These are phyloP conservation scores for Eucalyptus cloeziana DNA, from an alignment of 345 rosid species.

Conservation along the genomic window DNA sequence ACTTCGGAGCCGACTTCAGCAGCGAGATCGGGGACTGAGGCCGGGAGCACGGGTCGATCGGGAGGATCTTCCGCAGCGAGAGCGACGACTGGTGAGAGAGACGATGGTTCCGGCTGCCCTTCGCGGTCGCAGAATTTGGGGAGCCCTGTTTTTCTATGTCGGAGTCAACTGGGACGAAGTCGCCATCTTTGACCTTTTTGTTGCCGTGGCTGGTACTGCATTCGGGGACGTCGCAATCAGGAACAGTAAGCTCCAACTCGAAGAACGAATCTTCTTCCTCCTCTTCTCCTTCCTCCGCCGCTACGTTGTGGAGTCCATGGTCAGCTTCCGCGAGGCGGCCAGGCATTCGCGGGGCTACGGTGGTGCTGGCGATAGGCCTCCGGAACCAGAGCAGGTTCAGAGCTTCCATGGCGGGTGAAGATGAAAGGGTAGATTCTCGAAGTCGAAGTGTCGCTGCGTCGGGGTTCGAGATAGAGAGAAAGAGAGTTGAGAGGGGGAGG, in stretches of 20 bases:
- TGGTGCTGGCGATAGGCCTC: constrained; percentile 19
- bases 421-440: neutral
- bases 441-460: neutral
- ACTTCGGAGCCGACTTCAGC: constrained; percentile 54
- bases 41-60: constrained; percentile 37
- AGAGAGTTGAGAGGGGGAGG: neutral
- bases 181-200: constrained; percentile 1
- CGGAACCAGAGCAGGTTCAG: constrained; percentile 51
- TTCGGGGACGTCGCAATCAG: constrained; percentile 11
- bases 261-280: constrained; percentile 88
- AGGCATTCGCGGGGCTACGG: neutral
- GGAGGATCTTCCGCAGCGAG: constrained; percentile 42
- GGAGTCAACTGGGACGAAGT: neutral
- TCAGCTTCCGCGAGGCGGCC: neutral
- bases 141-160: neutral
- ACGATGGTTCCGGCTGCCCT: neutral
- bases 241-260: constrained; percentile 68
- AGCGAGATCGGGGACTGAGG: constrained; percentile 55
- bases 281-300: constrained; percentile 35
- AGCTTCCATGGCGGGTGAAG: constrained; percentile 40
- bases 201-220: neutral
- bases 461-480: neutral
- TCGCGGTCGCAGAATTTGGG: neutral
- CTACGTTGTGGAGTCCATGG: neutral
- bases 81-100: neutral